Evolutionary conservation across 306 rosid genomes (phyloP).

Genomic region (Ziziphus jujuba): DNA sequence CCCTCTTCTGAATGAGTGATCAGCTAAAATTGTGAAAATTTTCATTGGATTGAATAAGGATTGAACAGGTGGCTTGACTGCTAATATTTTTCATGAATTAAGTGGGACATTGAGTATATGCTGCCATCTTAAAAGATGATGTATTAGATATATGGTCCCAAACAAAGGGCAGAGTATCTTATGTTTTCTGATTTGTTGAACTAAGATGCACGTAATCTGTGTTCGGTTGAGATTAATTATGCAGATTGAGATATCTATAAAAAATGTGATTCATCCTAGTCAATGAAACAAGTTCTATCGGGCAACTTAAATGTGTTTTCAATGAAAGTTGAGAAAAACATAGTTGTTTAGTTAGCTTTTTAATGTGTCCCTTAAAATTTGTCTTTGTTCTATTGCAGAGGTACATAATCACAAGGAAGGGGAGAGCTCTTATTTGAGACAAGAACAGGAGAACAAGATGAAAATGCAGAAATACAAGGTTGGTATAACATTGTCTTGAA

Average conservation of each 20-base stretch:
- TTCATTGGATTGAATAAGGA: background rate
- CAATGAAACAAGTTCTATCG: background rate
- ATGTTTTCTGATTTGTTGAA: background rate
- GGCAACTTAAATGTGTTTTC: background rate
- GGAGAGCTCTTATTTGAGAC: constrained; percentile 60
- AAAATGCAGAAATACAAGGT: constrained; percentile 65
- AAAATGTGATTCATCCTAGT: background rate
- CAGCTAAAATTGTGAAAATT: background rate
- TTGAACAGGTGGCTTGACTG: background rate
- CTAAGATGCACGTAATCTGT: background rate
- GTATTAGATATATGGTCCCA: background rate
- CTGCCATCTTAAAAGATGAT: background rate
- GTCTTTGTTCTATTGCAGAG: constrained; percentile 43
- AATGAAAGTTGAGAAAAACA: background rate
- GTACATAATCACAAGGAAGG: constrained; percentile 40
- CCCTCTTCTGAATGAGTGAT: background rate
- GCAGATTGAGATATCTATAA: background rate
- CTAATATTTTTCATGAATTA: background rate
- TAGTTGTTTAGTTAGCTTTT: background rate
- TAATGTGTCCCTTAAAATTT: background rate
- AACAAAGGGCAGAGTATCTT: background rate
- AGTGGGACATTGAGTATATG: background rate
- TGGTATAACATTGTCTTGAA: constrained; percentile 15
- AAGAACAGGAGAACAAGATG: constrained; percentile 52
- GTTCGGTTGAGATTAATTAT: background rate